These are phyloP conservation scores for Aspergillus asperescens DNA, from an alignment of 495 filamentous ascomycete species.

Conservation along the genomic window DNA sequence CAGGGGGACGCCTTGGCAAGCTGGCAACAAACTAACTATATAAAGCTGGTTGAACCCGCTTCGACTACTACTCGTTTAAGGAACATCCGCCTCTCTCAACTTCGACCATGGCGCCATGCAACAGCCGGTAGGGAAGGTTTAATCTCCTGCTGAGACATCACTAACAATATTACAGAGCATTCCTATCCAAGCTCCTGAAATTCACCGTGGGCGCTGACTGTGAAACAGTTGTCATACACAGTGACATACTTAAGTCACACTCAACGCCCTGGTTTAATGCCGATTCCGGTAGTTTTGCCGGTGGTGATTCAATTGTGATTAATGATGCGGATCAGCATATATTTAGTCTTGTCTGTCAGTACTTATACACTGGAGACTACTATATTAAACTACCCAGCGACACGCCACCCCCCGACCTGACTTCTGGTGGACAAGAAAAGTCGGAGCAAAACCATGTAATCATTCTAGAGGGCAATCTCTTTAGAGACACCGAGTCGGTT, in stretches of 20 bases:
- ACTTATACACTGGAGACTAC: background rate
- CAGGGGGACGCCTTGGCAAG: background rate
- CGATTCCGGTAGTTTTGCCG: background rate
- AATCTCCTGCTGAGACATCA: background rate
- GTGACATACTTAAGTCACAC: background rate
- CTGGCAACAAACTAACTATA: background rate
- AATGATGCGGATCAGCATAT: background rate
- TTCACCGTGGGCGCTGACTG: background rate
- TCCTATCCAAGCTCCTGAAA: conserved; percentile 1
- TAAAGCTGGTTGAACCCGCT: background rate
- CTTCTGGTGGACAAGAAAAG: background rate
- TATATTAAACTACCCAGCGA: background rate
- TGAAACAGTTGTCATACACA: background rate
- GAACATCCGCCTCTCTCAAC: background rate
- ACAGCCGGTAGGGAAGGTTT: background rate
- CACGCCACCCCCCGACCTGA: background rate
- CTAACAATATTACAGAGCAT: background rate
- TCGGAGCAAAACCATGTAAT: background rate
- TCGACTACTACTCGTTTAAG: background rate
- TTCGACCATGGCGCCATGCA: background rate
- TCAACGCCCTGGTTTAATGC: background rate
- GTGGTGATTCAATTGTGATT: background rate
- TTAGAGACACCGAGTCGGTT: background rate
- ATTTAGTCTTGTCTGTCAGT: background rate
- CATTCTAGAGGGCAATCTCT: background rate